These are phyloP conservation scores for Trifolium fragiferum DNA, from an alignment of 306 rosid genomes.

Conservation along the genomic window DNA sequence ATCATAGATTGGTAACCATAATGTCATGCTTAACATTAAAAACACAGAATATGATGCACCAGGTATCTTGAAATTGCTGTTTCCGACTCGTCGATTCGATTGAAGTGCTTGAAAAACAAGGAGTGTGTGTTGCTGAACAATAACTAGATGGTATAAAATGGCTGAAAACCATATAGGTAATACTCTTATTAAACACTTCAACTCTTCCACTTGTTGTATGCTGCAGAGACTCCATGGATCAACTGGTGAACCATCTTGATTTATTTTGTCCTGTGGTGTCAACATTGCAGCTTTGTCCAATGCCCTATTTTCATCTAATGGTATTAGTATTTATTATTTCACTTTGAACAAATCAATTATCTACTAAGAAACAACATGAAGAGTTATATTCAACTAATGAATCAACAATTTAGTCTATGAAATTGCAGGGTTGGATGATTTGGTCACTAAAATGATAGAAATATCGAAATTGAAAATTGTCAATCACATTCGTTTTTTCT, in stretches of 20 bases:
- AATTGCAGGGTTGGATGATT: not conserved
- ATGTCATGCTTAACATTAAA: constrained; percentile 66
- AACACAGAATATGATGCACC: constrained; percentile 68
- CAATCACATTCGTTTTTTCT: not conserved
- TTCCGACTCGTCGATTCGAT: constrained; percentile 62
- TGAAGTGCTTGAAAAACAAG: constrained; percentile 87
- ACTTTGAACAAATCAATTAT: too few relatives aligned
- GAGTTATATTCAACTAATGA: too few relatives aligned
- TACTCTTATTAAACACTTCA: constrained; percentile 71
- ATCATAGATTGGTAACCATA: constrained; percentile 75
- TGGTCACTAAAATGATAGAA: not conserved
- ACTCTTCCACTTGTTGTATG: constrained; percentile 89
- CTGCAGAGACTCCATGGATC: constrained; percentile 85
- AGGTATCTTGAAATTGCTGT: constrained; percentile 62
- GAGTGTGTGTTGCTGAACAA: constrained; percentile 63
- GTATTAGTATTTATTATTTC: constrained; percentile 4
- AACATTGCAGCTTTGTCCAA: constrained; percentile 84
- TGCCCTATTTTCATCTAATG: constrained; percentile 50
- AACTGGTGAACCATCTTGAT: constrained; percentile 69
- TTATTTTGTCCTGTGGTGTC: constrained; percentile 54
- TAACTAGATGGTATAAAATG: constrained; percentile 44
- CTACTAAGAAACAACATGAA: not conserved
- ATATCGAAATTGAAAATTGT: not conserved
- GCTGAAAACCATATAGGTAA: constrained; percentile 74
- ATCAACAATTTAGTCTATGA: not conserved